phyloP scores from a whole-genome alignment of 805 yeast species.

The Saturnispora galanensis region DNA sequence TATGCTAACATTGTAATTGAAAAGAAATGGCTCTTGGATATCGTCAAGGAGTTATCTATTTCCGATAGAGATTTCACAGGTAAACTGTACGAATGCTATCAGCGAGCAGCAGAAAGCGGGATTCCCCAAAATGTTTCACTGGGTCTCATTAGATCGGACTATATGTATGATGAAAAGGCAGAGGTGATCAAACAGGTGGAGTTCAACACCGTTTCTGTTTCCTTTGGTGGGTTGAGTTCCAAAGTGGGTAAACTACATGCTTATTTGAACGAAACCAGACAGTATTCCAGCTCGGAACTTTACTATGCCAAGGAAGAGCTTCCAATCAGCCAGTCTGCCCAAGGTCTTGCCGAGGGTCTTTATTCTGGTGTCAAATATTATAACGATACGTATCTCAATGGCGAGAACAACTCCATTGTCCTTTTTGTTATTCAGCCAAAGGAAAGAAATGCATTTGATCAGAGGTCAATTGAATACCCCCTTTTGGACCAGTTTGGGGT shows the following conservation, averaged over 20 bases:
- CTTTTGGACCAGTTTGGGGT: conserved; percentile 48
- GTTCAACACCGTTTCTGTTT: conserved; percentile 90
- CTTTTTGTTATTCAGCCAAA: conserved; percentile 73
- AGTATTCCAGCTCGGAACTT: conserved; percentile 40
- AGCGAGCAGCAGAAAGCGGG: conserved; percentile 37
- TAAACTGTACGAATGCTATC: conserved; percentile 53
- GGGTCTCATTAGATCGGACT: conserved; percentile 87
- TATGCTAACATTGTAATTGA: conserved; percentile 60
- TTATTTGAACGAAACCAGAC: conserved; percentile 50
- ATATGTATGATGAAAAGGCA: conserved; percentile 51
- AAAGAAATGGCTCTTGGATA: conserved; percentile 51
- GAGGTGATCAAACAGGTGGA: conserved; percentile 81
- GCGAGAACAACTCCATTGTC: conserved; percentile 40
- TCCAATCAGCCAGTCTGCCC: conserved; percentile 56
- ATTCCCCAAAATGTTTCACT: conserved; percentile 58
- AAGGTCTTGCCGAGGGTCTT: conserved; percentile 56
- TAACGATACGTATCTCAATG: conserved; percentile 21
- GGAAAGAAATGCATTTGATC: conserved; percentile 89
- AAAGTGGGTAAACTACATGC: conserved; percentile 71
- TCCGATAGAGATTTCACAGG: conserved; percentile 78
- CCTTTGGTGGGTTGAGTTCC: conserved; percentile 84
- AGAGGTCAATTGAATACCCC: conserved; percentile 69
- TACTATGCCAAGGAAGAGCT: conserved; percentile 38
- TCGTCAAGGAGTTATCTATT: conserved; percentile 43
- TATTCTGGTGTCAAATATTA: conserved; percentile 57